phyloP scores from a whole-genome alignment of 768 basidiomycete species.

The Lyophyllum semitale region DNA sequence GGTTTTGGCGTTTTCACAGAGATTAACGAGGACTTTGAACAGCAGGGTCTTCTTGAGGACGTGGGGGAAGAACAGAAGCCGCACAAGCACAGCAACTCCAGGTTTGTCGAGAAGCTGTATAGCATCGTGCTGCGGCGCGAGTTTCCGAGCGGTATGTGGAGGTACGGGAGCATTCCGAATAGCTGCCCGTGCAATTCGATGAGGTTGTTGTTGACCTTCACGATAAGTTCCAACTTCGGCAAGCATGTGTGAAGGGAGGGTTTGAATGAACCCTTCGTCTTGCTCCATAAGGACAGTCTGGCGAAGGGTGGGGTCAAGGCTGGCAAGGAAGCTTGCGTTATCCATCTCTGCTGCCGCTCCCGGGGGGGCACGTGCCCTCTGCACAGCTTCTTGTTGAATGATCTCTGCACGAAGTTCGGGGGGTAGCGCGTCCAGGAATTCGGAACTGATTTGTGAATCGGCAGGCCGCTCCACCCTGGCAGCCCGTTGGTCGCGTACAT shows the following conservation, averaged over 20 bases:
- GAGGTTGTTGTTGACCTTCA: conserved; percentile 45
- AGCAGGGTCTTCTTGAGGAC: conserved; percentile 82
- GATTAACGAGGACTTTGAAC: conserved; percentile 88
- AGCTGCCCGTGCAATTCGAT: conserved; percentile 32
- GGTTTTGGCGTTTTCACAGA: conserved; percentile 94
- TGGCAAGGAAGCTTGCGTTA: conserved; percentile 89
- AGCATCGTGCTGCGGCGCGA: conserved; percentile 72
- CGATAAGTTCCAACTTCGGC: conserved; percentile 79
- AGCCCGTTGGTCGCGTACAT: conserved; percentile 88
- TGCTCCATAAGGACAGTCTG: conserved; percentile 90
- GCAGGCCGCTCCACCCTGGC: conserved; percentile 71
- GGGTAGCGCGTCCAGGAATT: conserved; percentile 95
- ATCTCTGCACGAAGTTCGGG: conserved; percentile 97
- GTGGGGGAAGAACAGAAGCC: conserved; percentile 96
- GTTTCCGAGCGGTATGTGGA: conserved; percentile 46
- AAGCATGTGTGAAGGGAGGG: conserved; percentile 81
- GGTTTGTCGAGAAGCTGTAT: conserved; percentile 91
- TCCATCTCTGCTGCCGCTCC: conserved; percentile 76
- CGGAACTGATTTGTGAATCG: conserved; percentile 89
- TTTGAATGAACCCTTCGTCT: conserved; percentile 81
- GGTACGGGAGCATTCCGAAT: conserved; percentile 29
- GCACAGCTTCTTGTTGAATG: conserved; percentile 90
- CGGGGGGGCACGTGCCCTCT: conserved; percentile 67
- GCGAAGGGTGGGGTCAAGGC: conserved; percentile 85
- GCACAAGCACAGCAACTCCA: conserved; percentile 85